Percentiles rank a stretch among this genome's conserved stretches.
phyloP scores from a whole-genome alignment of 225 moss, liverwort and hornwort species.

The Straminergon stramineum region DNA sequence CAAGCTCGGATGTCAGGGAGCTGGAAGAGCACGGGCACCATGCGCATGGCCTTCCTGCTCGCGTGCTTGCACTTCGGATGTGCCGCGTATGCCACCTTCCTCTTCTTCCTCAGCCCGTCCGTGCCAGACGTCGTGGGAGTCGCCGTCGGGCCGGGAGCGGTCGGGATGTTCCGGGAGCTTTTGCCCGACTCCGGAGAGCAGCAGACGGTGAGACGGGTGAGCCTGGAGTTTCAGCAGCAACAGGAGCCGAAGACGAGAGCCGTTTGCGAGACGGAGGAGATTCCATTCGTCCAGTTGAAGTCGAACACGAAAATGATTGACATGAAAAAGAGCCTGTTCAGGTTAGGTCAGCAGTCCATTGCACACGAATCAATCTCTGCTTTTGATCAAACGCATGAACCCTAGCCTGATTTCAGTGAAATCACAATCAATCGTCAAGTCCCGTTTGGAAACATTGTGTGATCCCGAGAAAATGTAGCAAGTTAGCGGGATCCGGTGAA shows the following conservation, averaged over 20 bases:
- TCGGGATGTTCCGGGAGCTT: not conserved
- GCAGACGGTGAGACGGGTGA: not conserved
- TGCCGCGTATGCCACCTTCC: constrained; percentile 72
- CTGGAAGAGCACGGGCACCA: not conserved
- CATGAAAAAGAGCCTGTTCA: constrained; percentile 43
- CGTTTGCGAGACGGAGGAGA: constrained; percentile 49
- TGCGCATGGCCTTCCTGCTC: constrained; percentile 53
- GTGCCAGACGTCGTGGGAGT: constrained; percentile 34
- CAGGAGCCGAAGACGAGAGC: not conserved
- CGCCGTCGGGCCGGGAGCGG: not conserved
- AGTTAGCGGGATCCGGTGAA: not conserved
- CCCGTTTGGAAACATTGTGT: not conserved
- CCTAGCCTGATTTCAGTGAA: not conserved
- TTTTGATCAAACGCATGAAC: not conserved
- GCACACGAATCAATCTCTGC: not conserved
- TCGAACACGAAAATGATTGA: constrained; percentile 50
- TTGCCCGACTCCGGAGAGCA: not conserved
- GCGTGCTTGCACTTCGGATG: constrained; percentile 63
- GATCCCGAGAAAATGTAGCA: not conserved
- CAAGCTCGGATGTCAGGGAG: not conserved
- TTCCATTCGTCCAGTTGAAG: constrained; percentile 61
- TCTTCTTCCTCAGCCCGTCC: constrained; percentile 61
- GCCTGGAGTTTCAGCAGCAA: not conserved
- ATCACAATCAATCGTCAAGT: not conserved
- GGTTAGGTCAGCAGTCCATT: not conserved